Percentiles rank a stretch among this genome's conserved stretches.
phyloP scores from a whole-genome alignment of 202 grass and related monocot species.

The Zoysia matrella region DNA sequence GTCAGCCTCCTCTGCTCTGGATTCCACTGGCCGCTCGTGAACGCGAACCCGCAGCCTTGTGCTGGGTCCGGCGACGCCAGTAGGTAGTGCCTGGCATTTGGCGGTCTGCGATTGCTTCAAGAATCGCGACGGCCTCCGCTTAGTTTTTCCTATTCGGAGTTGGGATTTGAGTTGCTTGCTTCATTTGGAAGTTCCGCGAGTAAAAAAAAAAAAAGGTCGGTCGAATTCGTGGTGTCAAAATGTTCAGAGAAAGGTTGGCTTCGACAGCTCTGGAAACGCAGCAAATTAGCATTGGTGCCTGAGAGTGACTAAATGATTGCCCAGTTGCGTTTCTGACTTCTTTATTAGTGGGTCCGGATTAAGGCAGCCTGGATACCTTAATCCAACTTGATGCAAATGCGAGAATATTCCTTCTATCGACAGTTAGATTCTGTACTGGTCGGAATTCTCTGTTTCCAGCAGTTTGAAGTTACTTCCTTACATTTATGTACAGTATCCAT shows the following conservation, averaged over 20 bases:
- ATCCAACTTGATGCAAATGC: slow-evolving; percentile 12
- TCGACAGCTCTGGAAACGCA: background rate
- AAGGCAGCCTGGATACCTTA: background rate
- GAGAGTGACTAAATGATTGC: slow-evolving; percentile 15
- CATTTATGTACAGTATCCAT: background rate
- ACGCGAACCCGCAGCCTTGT: background rate
- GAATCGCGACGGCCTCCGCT: background rate
- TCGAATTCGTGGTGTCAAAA: background rate
- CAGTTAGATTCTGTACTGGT: background rate
- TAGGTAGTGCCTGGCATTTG: background rate
- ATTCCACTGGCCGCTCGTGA: background rate
- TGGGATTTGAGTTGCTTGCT: background rate
- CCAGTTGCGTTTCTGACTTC: background rate
- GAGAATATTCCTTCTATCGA: background rate
- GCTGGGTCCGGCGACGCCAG: background rate
- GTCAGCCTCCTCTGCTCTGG: background rate
- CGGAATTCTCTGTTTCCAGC: background rate
- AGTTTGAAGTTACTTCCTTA: background rate
- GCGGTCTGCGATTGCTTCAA: background rate
- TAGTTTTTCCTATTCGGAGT: background rate
- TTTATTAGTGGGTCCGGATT: slow-evolving; percentile 1
- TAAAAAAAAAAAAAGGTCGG: background rate
- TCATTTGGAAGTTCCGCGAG: background rate
- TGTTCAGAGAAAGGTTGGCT: background rate
- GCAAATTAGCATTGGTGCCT: slow-evolving; percentile 2